These are phyloP conservation scores for Penicillium olsonii DNA, from an alignment of 2,329 filamentous ascomycete genomes.

Conservation along the genomic window DNA sequence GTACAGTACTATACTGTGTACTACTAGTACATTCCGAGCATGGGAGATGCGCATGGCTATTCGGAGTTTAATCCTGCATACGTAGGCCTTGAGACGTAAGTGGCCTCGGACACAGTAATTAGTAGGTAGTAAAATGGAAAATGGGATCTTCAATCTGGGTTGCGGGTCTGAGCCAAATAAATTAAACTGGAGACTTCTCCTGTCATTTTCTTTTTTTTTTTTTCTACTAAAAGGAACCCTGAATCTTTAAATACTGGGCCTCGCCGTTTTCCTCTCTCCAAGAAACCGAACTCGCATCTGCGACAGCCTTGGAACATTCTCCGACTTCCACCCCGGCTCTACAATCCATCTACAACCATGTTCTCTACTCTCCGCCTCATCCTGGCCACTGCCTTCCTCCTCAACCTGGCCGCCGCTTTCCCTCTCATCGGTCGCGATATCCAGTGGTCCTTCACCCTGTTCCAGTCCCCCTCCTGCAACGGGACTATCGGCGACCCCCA, in stretches of 20 bases:
- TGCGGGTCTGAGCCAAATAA: constrained; percentile 5
- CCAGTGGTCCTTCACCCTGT: constrained; percentile 27
- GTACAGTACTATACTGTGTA: too few species aligned
- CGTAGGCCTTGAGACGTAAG: constrained; percentile 3
- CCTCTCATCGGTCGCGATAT: constrained; percentile 19
- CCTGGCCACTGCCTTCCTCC: constrained; percentile 8
- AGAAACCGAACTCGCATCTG: background rate
- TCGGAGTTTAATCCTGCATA: background rate
- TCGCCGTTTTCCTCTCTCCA: background rate
- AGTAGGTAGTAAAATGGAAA: too few species aligned
- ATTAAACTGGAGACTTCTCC: constrained; percentile 10
- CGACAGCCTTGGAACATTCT: background rate
- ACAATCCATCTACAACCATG: constrained; percentile 1
- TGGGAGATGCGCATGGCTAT: background rate
- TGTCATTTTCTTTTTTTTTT: background rate
- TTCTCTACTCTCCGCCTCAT: constrained; percentile 10
- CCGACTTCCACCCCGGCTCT: background rate
- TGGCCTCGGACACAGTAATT: background rate
- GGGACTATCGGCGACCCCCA: constrained; percentile 15
- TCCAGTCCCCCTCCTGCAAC: constrained; percentile 19
- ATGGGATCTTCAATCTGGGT: background rate
- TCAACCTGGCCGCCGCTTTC: constrained; percentile 17
- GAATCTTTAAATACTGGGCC: background rate
- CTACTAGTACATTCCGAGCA: too few species aligned
- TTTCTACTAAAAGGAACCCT: background rate